Evolutionary conservation across 257 asterid species (phyloP), one percentile per base, ranked within the genome.

Genomic region (Marsdenia floribunda): DNA sequence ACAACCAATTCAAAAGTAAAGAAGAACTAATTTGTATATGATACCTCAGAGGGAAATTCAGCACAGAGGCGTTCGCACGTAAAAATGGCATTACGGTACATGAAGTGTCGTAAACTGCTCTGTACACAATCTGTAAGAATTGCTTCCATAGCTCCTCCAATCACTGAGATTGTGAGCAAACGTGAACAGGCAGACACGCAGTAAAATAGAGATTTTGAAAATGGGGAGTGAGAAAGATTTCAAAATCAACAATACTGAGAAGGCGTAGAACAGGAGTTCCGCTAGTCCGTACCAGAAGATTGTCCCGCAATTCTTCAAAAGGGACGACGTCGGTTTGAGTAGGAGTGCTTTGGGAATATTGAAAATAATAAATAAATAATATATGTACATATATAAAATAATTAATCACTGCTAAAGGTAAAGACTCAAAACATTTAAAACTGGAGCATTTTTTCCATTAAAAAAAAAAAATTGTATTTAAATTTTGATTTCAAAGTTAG

Each of bases 61-160:
- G 99, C 96, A 70, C 96, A 92, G 84, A 94, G 98, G 55, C 96
- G 98, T 75, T 94, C 91, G 82, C 97, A 86, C 91, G 90, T 79
- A 89, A 94, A 94, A 80, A 90, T 88, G 82, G 98, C 96, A 72
- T 94, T 94, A 10, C 96, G 90, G 71, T 84, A 70, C 90, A 92
- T 85, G 52, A 92, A 85, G 65, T 90, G 87, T 44, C 86, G 88
- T 37, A 87, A 84, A 75, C 93, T 92, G 80, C 83, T 88, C 78
- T 87, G 91, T 59, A 89, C 96, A 78, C 86, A 87, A 46, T 94
- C 93, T 47, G 79, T 70, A 9, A 92, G 88, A 71, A 92, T 82
- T 55, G 81, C 82, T 89, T 94, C 99, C 99, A 94, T 93, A 37
- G 29, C 70, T 65, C 29, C 49, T 65, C 49, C 24, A 16, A 33